These are phyloP conservation scores for Lichtheimia hyalospora DNA, from an alignment of 371 early-diverging fungal genomes.

Conservation along the genomic window DNA sequence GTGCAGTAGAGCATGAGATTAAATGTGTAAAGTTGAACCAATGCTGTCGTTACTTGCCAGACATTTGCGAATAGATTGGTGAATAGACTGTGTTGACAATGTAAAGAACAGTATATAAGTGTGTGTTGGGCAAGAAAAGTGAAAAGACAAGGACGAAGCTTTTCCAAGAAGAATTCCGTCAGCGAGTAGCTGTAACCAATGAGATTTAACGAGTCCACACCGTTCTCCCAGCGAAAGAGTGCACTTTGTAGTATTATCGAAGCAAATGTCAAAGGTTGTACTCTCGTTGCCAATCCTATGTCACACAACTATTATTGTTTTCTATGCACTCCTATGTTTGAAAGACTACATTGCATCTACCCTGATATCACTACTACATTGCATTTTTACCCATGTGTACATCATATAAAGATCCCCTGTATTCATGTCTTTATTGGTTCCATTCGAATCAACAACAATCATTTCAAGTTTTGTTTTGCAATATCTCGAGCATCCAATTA, in stretches of 20 bases:
- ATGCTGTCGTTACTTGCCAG: constrained; percentile 7
- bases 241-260: neutral
- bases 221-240: neutral
- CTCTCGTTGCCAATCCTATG: too few relatives aligned
- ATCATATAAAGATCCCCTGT: too few relatives aligned
- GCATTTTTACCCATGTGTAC: too few relatives aligned
- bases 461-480: too few relatives aligned
- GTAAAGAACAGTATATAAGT: neutral
- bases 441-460: too few relatives aligned
- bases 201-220: neutral
- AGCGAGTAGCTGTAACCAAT: neutral
- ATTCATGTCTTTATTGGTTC: too few relatives aligned
- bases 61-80: neutral
- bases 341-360: too few relatives aligned
- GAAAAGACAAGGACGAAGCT: neutral
- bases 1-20: neutral
- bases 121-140: neutral
- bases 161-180: neutral
- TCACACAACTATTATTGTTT: too few relatives aligned
- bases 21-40: neutral
- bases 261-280: too few relatives aligned
- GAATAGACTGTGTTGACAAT: neutral
- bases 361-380: too few relatives aligned
- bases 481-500: too few relatives aligned
- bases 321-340: too few relatives aligned